Evolutionary conservation across 2,329 filamentous ascomycete species (phyloP).

Genomic region (Colletotrichum acutatum): DNA sequence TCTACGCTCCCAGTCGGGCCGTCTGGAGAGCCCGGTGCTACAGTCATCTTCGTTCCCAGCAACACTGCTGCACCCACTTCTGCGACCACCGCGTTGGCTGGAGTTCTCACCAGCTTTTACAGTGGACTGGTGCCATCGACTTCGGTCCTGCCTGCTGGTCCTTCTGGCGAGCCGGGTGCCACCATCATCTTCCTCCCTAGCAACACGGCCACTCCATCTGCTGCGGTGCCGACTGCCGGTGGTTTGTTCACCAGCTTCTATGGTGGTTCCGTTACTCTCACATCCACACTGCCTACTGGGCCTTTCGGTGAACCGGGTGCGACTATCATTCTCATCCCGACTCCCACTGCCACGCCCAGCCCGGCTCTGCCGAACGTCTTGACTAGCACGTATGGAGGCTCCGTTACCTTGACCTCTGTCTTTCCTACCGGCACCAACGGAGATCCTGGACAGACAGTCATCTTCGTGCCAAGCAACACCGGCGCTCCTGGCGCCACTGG

Average conservation of each 20-base stretch:
- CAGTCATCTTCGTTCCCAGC: conserved; percentile 16
- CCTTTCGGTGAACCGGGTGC: conserved; percentile 1
- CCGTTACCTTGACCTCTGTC: conserved; percentile 5
- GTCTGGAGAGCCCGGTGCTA: conserved; percentile 1
- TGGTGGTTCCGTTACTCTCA: conserved; percentile 13
- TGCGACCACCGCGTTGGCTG: neutral
- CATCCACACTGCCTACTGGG: neutral
- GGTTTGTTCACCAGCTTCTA: conserved; percentile 23
- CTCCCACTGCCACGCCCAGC: neutral
- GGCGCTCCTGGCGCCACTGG: neutral
- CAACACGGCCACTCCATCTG: neutral
- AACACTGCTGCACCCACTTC: neutral
- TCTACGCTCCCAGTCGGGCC: neutral
- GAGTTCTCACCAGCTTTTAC: conserved; percentile 18
- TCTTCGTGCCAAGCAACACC: conserved; percentile 4
- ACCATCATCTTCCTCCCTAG: conserved; percentile 19
- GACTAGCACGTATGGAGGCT: conserved; percentile 24
- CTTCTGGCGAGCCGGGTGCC: neutral
- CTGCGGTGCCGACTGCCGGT: neutral
- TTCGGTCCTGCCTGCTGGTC: neutral
- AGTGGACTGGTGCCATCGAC: neutral
- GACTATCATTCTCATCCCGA: conserved; percentile 3
- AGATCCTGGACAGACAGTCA: neutral
- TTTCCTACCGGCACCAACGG: neutral
- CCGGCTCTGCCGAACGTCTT: neutral